phyloP scores from a whole-genome alignment of 169 alveolate genomes.

The Plasmodium falciparum region DNA sequence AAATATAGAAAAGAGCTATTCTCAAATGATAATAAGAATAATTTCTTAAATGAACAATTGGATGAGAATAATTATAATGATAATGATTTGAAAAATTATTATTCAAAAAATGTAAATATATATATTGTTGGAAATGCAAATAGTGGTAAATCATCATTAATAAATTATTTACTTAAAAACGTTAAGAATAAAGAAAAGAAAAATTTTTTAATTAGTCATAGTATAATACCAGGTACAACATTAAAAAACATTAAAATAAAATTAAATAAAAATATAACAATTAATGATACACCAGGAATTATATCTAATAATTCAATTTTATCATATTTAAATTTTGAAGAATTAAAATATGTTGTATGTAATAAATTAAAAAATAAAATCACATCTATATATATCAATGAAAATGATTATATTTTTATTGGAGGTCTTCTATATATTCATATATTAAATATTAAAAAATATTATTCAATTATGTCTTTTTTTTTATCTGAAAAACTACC shows the following conservation, averaged over 20 bases:
- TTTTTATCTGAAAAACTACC: conserved; percentile 63
- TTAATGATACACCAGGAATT: conserved; percentile 87
- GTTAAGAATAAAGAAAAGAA: conserved; percentile 18
- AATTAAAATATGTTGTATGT: conserved; percentile 77
- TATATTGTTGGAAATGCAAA: conserved; percentile 75
- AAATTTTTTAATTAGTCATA: conserved; percentile 63
- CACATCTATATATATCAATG: conserved; percentile 50
- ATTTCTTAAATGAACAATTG: background rate
- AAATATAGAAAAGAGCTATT: background rate
- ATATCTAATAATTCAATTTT: conserved; percentile 80
- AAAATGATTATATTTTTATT: conserved; percentile 72
- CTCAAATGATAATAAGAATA: background rate
- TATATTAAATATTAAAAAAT: conserved; percentile 53
- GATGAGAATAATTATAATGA: background rate
- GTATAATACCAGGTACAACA: conserved; percentile 87
- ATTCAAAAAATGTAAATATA: conserved; percentile 27
- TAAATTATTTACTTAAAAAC: conserved; percentile 48
- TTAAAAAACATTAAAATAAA: conserved; percentile 79
- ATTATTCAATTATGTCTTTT: conserved; percentile 62
- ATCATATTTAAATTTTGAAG: conserved; percentile 77
- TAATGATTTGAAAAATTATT: background rate
- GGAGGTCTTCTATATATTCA: conserved; percentile 69
- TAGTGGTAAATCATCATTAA: conserved; percentile 55
- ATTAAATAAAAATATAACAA: conserved; percentile 77
- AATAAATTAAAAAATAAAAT: conserved; percentile 63